A percentile compares a stretch with the other conserved stretches of the same genome.
phyloP scores from a whole-genome alignment of 805 yeast species.

The Yamadazyma insecticola region DNA sequence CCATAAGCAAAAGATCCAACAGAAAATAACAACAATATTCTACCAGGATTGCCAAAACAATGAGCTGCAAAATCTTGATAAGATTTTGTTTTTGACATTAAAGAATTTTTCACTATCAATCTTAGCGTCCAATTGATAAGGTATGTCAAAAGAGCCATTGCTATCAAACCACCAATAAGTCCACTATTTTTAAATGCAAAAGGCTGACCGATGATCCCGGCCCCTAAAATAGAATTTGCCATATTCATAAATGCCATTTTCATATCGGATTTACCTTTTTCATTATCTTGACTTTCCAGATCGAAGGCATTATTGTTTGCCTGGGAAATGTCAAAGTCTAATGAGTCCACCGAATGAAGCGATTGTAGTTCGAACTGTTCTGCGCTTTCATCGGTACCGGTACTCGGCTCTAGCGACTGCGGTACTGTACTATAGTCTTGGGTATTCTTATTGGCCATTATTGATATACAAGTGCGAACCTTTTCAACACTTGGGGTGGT shows the following conservation, averaged over 20 bases:
- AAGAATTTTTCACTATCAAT: slow-evolving; percentile 76
- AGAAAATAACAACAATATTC: slow-evolving; percentile 59
- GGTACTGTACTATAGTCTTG: slow-evolving; percentile 5
- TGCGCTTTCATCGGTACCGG: slow-evolving; percentile 3
- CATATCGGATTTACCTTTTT: slow-evolving; percentile 40
- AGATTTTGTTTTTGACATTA: slow-evolving; percentile 66
- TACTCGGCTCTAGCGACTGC: slow-evolving; percentile 2
- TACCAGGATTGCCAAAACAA: slow-evolving; percentile 75
- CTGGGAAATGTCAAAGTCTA: slow-evolving; percentile 10
- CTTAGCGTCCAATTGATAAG: slow-evolving; percentile 86
- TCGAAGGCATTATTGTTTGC: not conserved
- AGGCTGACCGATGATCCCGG: slow-evolving; percentile 94
- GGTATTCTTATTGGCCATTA: slow-evolving; percentile 2
- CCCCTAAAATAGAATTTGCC: slow-evolving; percentile 94
- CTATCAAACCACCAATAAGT: slow-evolving; percentile 62
- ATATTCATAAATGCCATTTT: slow-evolving; percentile 93
- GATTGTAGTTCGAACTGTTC: slow-evolving; percentile 18
- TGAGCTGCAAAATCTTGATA: slow-evolving; percentile 82
- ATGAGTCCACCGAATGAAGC: slow-evolving; percentile 14
- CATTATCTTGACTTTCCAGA: slow-evolving; percentile 3
- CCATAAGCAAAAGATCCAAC: slow-evolving; percentile 92
- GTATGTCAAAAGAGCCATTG: slow-evolving; percentile 55
- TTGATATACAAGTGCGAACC: not conserved
- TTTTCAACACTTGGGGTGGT: too few relatives aligned
- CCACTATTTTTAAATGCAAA: slow-evolving; percentile 83